phyloP scores from a whole-genome alignment of 164 flowering plant species.

The Tinospora cordifolia region DNA sequence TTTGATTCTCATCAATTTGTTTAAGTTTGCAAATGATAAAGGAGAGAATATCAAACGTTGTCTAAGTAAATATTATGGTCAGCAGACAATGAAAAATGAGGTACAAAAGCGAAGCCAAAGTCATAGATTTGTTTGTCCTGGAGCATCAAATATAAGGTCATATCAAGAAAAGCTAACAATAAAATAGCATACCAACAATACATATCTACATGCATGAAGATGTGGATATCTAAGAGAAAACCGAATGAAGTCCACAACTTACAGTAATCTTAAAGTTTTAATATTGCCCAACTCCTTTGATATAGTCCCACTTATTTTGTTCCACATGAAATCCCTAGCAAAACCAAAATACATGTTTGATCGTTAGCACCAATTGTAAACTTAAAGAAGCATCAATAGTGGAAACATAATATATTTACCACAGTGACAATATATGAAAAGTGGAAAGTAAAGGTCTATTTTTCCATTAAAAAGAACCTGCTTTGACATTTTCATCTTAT shows the following conservation, averaged over 20 bases:
- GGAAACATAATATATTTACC: not conserved
- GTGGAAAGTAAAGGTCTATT: not conserved
- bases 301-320: too few species aligned
- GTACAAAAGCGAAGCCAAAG: not conserved
- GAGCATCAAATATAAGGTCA: not conserved
- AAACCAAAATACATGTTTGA: constrained; percentile 7
- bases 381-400: not conserved
- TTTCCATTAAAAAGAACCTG: not conserved
- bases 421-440: not conserved
- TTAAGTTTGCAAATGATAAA: constrained; percentile 42
- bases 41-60: not conserved
- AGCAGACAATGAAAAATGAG: not conserved
- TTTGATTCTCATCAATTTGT: constrained; percentile 71
- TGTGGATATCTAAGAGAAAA: too few species aligned
- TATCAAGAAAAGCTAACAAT: too few species aligned
- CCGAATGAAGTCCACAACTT: too few species aligned
- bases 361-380: not conserved
- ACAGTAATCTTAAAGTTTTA: too few species aligned
- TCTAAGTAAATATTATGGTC: not conserved
- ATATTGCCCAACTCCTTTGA: constrained; percentile 72
- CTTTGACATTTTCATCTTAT: not conserved
- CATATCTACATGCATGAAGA: not conserved
- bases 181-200: not conserved
- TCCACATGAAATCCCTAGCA: too few species aligned
- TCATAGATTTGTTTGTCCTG: not conserved